Conservation (phyloP, 805 yeast genomes). For the Metschnikowia similis region DNA sequence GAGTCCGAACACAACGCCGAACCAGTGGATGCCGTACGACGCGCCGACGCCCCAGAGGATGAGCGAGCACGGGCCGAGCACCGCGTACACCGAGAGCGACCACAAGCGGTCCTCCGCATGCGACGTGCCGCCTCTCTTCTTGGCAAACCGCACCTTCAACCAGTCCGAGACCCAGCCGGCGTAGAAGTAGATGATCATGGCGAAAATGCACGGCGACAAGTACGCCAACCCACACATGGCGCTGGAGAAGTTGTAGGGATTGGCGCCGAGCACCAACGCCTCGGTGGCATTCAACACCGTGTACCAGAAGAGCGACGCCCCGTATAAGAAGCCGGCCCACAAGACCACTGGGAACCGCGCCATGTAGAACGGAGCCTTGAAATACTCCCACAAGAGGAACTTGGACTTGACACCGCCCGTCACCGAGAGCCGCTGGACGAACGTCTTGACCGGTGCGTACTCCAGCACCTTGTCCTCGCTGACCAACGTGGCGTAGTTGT, state of each 20-base stretch:
- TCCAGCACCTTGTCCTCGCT: constrained; percentile 3
- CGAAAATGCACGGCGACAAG: constrained; percentile 15
- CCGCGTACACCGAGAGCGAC: constrained; percentile 14
- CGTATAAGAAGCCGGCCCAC: constrained; percentile 21
- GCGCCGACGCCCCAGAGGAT: constrained; percentile 25
- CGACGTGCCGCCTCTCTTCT: constrained; percentile 10
- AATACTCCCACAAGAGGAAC: constrained; percentile 15
- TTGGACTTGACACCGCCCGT: constrained; percentile 10
- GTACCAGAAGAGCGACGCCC: constrained; percentile 21
- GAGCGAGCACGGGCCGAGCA: constrained; percentile 14
- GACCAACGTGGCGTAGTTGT: constrained; percentile 8
- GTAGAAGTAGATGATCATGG: constrained; percentile 12
- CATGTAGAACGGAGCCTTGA: constrained; percentile 19
- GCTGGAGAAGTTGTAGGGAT: constrained; percentile 50
- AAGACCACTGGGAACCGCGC: constrained; percentile 17
- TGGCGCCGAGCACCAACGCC: constrained; percentile 23
- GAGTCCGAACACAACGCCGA: constrained; percentile 24
- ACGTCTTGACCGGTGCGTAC: constrained; percentile 11
- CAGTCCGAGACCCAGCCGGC: constrained; percentile 16
- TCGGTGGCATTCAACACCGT: constrained; percentile 23
- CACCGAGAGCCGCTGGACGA: constrained; percentile 11
- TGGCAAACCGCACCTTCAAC: constrained; percentile 13
- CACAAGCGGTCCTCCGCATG: constrained; percentile 16
- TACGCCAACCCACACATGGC: constrained; percentile 17
- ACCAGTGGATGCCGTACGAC: constrained; percentile 20